Base-by-base conservation (phyloP, 2,329 filamentous ascomycete genomes). In the Parasarocladium wereldwijsianum region DNA sequence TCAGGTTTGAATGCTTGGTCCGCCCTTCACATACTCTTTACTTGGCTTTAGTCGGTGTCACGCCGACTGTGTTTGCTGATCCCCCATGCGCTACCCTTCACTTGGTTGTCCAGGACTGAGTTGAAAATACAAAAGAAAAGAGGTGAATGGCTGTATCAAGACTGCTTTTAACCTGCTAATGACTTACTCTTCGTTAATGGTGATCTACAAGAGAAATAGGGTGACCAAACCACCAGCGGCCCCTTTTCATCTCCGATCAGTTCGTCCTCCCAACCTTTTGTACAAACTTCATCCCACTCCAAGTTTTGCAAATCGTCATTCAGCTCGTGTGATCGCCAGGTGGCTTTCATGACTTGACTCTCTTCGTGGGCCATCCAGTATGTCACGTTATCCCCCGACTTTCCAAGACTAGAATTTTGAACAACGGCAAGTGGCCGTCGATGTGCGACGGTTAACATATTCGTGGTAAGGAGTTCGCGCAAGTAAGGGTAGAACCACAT, bases 401-500 rank as follows among this genome's bases (percentile, higher is more conserved):
- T 42, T 10, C 43, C 39, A 6, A 54, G 37, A n/a, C 19, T 21
- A n/a, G 19, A 21, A n/a, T 21, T 8, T 21, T 8, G 19, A 8
- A n/a, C 8, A n/a, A 21, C 8, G 8, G n/a, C 19, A n/a, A 8
- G 19, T 7, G 27, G 27, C 18, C 8, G 13, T n/a, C 9, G 12
- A 11, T 20, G 8, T 11, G 17, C 18, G 8, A 6, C 27, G 4
- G 6, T 7, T 12, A 35, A 29, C 2, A 52, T 40, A 17, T 44
- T 45, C 6, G 36, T 31, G 6, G 41, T 41, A 24, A 53, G 31
- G 17, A 53, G 42, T 8, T 43, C 39, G 10, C 52, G 45, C 14
- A 55, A 39, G 8, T 41, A 39, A 1, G 45, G 41, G 32, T 51
- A 39, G 36, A 49, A 55, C 52, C 52, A 55, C 44, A 46, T 54